Conservation (phyloP, 108 stramenopile species). For the Craspedostauros australis region DNA sequence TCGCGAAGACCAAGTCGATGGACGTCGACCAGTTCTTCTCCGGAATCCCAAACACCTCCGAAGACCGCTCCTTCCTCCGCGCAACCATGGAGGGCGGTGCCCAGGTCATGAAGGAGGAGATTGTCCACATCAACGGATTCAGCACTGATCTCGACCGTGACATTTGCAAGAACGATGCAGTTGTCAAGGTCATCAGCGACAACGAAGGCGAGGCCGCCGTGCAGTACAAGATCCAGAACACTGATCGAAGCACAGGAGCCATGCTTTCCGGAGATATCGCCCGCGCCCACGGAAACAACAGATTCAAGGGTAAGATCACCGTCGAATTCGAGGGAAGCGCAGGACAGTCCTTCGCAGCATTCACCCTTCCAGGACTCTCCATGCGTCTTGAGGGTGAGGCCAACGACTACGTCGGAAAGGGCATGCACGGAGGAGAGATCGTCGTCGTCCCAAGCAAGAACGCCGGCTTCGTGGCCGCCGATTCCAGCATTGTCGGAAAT, state of each 20-base stretch:
- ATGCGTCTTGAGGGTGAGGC: constrained; percentile 91
- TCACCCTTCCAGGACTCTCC: constrained; percentile 78
- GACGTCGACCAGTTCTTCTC: constrained; percentile 67
- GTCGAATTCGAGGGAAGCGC: constrained; percentile 89
- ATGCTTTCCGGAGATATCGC: constrained; percentile 91
- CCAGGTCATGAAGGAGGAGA: constrained; percentile 45
- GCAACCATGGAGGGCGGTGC: constrained; percentile 60
- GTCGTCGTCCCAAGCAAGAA: constrained; percentile 78
- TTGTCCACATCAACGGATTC: constrained; percentile 77
- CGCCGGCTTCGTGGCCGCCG: constrained; percentile 82
- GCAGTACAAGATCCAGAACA: constrained; percentile 72
- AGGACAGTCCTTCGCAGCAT: constrained; percentile 93
- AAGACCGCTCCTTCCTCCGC: constrained; percentile 65
- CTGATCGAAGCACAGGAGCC: constrained; percentile 80
- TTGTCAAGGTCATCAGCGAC: constrained; percentile 66
- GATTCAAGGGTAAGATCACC: constrained; percentile 83
- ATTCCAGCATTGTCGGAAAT: constrained; percentile 93
- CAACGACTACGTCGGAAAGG: constrained; percentile 98
- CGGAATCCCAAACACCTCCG: constrained; percentile 54
- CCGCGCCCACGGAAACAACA: constrained; percentile 80
- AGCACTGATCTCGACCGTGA: constrained; percentile 83
- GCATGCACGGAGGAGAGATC: constrained; percentile 91
- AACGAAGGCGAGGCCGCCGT: constrained; percentile 60
- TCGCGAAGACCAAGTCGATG: constrained; percentile 70
- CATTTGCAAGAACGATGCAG: constrained; percentile 49